Percentiles rank a stretch among this genome's conserved stretches.
phyloP scores from a whole-genome alignment of 2,329 filamentous ascomycete species.

The Talaromyces sp. region DNA sequence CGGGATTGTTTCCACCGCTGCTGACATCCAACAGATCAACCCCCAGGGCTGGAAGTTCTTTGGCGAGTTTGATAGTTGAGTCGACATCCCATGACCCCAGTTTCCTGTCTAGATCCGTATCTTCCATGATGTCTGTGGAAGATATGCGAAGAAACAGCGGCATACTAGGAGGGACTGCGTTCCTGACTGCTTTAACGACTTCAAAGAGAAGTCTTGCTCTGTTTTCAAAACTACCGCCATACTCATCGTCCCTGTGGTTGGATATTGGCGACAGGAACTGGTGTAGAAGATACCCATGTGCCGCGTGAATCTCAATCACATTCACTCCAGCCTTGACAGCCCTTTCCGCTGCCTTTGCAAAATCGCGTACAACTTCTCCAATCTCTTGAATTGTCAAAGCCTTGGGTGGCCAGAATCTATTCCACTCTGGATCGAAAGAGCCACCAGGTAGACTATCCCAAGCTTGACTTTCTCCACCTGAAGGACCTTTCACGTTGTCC shows the following conservation, averaged over 20 bases:
- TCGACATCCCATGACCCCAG: conserved; percentile 32
- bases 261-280: conserved; percentile 63
- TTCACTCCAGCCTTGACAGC: conserved; percentile 68
- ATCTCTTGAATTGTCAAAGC: conserved; percentile 66
- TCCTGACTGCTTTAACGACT: no score
- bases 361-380: conserved; percentile 56
- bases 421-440: no score
- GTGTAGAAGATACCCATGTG: conserved; percentile 71
- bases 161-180: conserved; percentile 41
- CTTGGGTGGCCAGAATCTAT: conserved; percentile 42
- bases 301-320: conserved; percentile 71
- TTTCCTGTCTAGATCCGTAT: conserved; percentile 12
- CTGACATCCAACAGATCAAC: conserved; percentile 44
- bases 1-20: conserved; percentile 39
- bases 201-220: no score
- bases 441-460: no score
- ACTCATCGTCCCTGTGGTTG: conserved; percentile 58
- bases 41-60: conserved; percentile 35
- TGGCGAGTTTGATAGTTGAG: conserved; percentile 35
- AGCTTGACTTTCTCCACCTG: no score
- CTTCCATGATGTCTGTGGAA: conserved; percentile 68
- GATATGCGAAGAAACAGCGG: conserved; percentile 68
- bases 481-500: no score
- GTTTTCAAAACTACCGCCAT: no score
- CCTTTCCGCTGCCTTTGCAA: conserved; percentile 52